Conservation (phyloP, 345 rosid genomes). For the Eucalyptus decipiens region DNA sequence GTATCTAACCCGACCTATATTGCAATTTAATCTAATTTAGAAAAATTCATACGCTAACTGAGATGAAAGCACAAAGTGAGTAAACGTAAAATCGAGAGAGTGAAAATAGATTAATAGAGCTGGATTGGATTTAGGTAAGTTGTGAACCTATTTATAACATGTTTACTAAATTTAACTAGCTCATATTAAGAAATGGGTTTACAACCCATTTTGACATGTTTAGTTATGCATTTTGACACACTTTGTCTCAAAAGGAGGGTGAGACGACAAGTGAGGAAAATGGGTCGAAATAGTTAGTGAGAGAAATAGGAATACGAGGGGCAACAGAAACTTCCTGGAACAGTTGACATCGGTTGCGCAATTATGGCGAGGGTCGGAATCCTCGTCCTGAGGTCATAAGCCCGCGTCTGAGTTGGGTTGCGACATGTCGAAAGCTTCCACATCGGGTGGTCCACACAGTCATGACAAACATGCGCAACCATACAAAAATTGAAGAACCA, state of each 20-base stretch:
- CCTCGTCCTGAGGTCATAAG: neutral
- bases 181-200: no score
- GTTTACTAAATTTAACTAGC: neutral
- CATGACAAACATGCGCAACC: neutral
- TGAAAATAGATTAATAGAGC: no score
- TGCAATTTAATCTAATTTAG: no score
- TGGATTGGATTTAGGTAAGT: no score
- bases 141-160: neutral
- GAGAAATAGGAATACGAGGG: neutral
- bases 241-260: neutral
- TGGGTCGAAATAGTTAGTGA: neutral
- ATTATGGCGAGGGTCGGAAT: neutral
- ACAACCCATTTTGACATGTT: neutral
- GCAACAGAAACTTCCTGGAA: neutral
- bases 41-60: neutral
- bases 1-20: accelerated
- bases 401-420: neutral
- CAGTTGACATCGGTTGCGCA: neutral
- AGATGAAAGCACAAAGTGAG: neutral
- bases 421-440: neutral
- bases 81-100: neutral
- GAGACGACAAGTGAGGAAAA: accelerated
- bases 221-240: neutral
- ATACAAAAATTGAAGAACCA: neutral
- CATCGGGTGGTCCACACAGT: neutral